A percentile compares a stretch with the other conserved stretches of the same genome.
phyloP scores from a whole-genome alignment of 495 filamentous ascomycete genomes.

The Trichoderma erinaceum region DNA sequence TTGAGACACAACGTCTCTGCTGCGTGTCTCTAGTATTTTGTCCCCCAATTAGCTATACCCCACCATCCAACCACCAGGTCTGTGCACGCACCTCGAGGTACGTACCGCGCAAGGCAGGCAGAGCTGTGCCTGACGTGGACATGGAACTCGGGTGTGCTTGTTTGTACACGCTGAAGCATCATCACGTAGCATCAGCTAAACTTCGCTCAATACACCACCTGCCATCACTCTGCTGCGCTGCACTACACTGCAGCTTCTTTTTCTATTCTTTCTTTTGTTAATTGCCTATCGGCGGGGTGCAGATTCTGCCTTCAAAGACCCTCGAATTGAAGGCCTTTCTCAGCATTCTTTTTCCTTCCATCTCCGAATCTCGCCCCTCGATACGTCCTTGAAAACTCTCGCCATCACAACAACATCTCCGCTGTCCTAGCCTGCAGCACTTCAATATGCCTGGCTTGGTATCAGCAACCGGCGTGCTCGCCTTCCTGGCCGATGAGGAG shows the following conservation, averaged over 20 bases:
- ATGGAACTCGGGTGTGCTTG: background rate
- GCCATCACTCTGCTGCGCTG: background rate
- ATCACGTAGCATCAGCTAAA: constrained; percentile 2
- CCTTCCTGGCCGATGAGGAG: constrained; percentile 92
- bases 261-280: background rate
- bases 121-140: constrained; percentile 34
- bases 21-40: background rate
- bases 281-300: background rate
- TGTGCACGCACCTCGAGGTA: constrained; percentile 3
- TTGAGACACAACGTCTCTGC: background rate
- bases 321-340: constrained; percentile 13
- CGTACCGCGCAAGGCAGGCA: constrained; percentile 22
- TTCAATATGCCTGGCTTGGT: constrained; percentile 79
- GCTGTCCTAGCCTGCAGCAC: background rate
- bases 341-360: constrained; percentile 5
- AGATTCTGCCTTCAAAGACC: background rate
- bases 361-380: constrained; percentile 9
- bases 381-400: background rate
- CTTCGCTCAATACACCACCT: background rate
- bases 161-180: constrained; percentile 10
- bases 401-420: background rate
- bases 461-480: constrained; percentile 89
- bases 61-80: background rate
- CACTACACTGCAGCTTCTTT: background rate
- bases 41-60: background rate